Percentiles rank a stretch among this genome's conserved stretches.
These are phyloP conservation scores for Dothistroma pini DNA, from an alignment of 2,329 filamentous ascomycete genomes.

Conservation along the genomic window DNA sequence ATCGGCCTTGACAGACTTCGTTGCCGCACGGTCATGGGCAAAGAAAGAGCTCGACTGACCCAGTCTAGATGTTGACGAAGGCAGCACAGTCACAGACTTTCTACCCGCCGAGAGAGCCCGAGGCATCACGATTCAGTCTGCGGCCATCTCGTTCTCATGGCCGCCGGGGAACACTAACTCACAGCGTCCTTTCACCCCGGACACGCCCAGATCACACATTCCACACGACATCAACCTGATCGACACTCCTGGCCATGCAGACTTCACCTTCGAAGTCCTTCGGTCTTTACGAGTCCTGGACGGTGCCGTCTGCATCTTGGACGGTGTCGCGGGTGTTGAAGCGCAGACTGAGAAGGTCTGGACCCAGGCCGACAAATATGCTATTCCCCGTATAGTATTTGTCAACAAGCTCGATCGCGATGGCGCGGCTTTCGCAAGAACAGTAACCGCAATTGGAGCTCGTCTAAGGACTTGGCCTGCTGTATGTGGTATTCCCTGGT, in stretches of 20 bases:
- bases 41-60: conserved; percentile 8
- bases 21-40: too few relatives aligned
- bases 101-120: conserved; percentile 85
- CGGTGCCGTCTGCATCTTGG: conserved; percentile 87
- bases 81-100: conserved; percentile 96
- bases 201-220: conserved; percentile 47
- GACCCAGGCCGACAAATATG: conserved; percentile 80
- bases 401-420: conserved; percentile 84
- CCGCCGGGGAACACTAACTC: conserved; percentile 52
- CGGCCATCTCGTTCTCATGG: conserved; percentile 94
- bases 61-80: conserved; percentile 77
- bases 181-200: conserved; percentile 25
- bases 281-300: conserved; percentile 84
- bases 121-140: conserved; percentile 96
- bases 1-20: neutral
- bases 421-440: conserved; percentile 76
- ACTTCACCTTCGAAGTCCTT: conserved; percentile 95
- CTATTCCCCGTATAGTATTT: conserved; percentile 76
- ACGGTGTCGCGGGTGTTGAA: conserved; percentile 90
- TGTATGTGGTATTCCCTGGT: conserved; percentile 95
- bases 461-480: conserved; percentile 80
- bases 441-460: conserved; percentile 78
- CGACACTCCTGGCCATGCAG: conserved; percentile 93
- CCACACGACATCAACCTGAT: conserved; percentile 82
- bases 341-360: conserved; percentile 97